phyloP scores from a whole-genome alignment of 495 filamentous ascomycete species.

The Xylaria sp. region DNA sequence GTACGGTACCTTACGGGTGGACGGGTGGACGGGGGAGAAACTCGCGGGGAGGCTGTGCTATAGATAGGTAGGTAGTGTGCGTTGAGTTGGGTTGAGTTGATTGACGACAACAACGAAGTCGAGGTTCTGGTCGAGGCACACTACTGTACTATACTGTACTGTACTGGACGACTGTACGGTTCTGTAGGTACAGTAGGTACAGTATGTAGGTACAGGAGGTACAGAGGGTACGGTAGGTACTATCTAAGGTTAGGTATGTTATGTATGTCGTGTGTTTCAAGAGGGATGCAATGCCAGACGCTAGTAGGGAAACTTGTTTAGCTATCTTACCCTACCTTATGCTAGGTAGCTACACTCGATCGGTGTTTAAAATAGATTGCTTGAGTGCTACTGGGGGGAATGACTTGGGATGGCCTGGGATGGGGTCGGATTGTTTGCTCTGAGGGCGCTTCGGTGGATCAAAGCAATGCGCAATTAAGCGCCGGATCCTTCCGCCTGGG shows the following conservation, averaged over 20 bases:
- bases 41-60: conserved; percentile 16
- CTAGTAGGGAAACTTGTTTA: background rate
- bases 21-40: background rate
- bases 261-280: conserved; percentile 14
- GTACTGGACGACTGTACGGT: too few species aligned
- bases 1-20: background rate
- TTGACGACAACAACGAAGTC: conserved; percentile 9
- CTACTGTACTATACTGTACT: too few species aligned
- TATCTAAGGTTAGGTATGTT: too few species aligned
- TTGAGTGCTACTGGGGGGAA: background rate
- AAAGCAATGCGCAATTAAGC: conserved; percentile 14
- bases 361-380: conserved; percentile 27
- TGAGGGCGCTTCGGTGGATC: background rate
- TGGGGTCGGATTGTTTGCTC: conserved; percentile 17
- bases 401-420: background rate
- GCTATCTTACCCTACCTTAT: conserved; percentile 21
- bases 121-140: too few species aligned
- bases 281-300: background rate
- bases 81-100: too few species aligned
- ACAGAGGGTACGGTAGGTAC: background rate
- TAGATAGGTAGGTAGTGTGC: conserved; percentile 2
- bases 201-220: too few species aligned
- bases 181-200: too few species aligned
- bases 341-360: background rate
- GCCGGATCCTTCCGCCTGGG: conserved; percentile 26